Conservation (phyloP, 345 rosid species). For the Camelina neglecta region DNA sequence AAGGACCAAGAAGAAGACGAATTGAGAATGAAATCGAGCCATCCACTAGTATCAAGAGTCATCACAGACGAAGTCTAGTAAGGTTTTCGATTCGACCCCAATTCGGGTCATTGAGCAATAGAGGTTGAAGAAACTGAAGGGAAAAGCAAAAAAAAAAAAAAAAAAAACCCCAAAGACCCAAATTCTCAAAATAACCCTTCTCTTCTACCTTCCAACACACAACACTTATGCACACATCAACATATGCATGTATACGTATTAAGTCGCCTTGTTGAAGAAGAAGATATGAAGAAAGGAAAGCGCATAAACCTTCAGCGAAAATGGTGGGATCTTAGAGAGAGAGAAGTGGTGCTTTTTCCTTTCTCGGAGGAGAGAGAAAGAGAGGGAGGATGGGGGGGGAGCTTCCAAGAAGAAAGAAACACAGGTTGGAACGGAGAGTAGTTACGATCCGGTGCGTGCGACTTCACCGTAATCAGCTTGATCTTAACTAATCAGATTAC, state of each 20-base stretch:
- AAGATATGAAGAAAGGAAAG: constrained; percentile 24
- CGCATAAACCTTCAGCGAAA: constrained; percentile 52
- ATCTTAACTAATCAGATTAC: neutral
- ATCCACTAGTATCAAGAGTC: constrained; percentile 59
- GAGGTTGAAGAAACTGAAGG: constrained; percentile 32
- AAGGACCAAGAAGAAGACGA: constrained; percentile 42
- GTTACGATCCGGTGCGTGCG: constrained; percentile 31
- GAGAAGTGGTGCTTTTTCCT: constrained; percentile 39
- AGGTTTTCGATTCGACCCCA: constrained; percentile 48
- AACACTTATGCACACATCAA: constrained; percentile 27
- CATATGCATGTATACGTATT: constrained; percentile 29
- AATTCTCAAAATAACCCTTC: constrained; percentile 1
- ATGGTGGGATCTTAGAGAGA: constrained; percentile 37
- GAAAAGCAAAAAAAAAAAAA: neutral
- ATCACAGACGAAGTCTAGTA: constrained; percentile 53
- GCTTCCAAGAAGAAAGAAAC: constrained; percentile 43
- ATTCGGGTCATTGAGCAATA: constrained; percentile 41
- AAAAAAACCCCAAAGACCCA: constrained; percentile 14
- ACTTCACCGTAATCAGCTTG: constrained; percentile 35
- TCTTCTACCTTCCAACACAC: constrained; percentile 13
- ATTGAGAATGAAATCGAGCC: constrained; percentile 57
- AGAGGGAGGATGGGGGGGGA: constrained; percentile 15
- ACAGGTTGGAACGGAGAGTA: constrained; percentile 49
- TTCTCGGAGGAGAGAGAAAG: constrained; percentile 40
- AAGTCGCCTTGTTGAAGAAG: constrained; percentile 28